Percentiles rank a stretch among this genome's conserved stretches.
These are phyloP conservation scores for Mallotus nudiflorus DNA, from an alignment of 345 rosid genomes.

Conservation along the genomic window DNA sequence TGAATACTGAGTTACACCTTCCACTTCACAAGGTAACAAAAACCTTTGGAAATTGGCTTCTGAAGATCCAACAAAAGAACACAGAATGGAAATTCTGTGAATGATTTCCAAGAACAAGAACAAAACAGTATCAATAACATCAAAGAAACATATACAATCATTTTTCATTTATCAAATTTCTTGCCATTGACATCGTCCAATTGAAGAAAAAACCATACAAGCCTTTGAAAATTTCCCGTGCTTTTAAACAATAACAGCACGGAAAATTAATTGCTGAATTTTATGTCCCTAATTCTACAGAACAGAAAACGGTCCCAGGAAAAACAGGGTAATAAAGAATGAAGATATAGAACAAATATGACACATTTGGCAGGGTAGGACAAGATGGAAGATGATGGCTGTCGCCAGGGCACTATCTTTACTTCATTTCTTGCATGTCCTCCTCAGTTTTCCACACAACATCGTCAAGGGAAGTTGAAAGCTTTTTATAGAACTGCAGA, in stretches of 20 bases:
- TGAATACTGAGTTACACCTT: no score
- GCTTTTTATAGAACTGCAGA: conserved; percentile 86
- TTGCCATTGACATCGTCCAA: neutral
- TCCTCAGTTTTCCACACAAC: conserved; percentile 97
- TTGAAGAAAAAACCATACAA: neutral
- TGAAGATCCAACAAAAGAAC: no score
- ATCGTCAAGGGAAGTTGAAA: conserved; percentile 70
- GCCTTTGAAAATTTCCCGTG: conserved; percentile 28
- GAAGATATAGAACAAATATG: conserved; percentile 25
- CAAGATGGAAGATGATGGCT: neutral
- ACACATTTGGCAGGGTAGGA: conserved; percentile 16
- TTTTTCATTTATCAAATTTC: neutral
- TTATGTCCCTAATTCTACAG: conserved; percentile 8
- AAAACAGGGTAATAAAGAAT: conserved; percentile 19
- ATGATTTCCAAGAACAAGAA: neutral
- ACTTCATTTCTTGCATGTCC: conserved; percentile 55
- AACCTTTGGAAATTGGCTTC: no score
- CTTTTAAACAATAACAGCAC: conserved; percentile 36
- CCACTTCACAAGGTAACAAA: no score
- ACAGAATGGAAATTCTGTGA: no score
- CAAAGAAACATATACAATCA: neutral
- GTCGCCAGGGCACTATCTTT: neutral
- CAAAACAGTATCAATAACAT: neutral
- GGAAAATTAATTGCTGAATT: conserved; percentile 32
- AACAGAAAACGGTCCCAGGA: neutral